These are phyloP conservation scores for Corylus avellana DNA, from an alignment of 306 rosid genomes.

Conservation along the genomic window DNA sequence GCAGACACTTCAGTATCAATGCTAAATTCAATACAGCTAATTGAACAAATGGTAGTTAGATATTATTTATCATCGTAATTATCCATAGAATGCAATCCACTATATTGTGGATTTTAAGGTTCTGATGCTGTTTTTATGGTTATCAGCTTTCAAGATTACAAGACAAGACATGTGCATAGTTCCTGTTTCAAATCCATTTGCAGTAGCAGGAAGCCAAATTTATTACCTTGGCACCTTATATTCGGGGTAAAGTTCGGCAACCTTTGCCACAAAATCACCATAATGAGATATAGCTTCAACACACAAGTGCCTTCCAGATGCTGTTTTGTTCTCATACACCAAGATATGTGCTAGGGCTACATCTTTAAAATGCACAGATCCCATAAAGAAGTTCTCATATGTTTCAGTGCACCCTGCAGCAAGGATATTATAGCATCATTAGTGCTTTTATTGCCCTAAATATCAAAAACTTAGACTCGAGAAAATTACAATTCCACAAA, in stretches of 20 bases:
- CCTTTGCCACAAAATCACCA: constrained; percentile 82
- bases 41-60: not conserved
- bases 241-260: constrained; percentile 77
- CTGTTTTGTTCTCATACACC: constrained; percentile 79
- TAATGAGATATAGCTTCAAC: constrained; percentile 79
- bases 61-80: not conserved
- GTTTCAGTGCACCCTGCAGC: constrained; percentile 74
- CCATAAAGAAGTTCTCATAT: constrained; percentile 63
- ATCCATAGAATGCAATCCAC: not conserved
- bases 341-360: constrained; percentile 85
- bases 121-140: not conserved
- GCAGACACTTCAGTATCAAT: not conserved
- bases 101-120: not conserved
- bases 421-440: constrained; percentile 19
- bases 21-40: not conserved
- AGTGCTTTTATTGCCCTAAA: not conserved
- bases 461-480: not conserved
- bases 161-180: not conserved
- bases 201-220: not conserved
- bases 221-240: constrained; percentile 67
- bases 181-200: not conserved
- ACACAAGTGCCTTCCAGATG: constrained; percentile 80
- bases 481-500: too few species aligned
- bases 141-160: not conserved
- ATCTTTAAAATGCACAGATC: constrained; percentile 84